Conservation (phyloP, 108 stramenopile genomes). For the Schizochytrium sp. region DNA sequence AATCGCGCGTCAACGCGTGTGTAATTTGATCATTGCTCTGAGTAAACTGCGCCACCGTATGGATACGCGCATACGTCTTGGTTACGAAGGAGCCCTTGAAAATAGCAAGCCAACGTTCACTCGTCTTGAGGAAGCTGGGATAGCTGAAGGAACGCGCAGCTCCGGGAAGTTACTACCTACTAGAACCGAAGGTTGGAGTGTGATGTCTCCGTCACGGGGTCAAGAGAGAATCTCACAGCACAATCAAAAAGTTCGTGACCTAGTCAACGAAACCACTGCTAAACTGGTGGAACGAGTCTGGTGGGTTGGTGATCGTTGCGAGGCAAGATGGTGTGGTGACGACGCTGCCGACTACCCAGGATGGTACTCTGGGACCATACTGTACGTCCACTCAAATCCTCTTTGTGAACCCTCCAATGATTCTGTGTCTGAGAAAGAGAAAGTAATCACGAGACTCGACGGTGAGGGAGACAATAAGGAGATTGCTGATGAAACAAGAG, state of each 20-base stretch:
- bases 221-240: background rate
- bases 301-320: slow-evolving; percentile 58
- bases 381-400: slow-evolving; percentile 10
- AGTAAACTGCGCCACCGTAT: slow-evolving; percentile 50
- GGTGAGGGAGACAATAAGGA: background rate
- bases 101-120: background rate
- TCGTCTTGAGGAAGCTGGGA: background rate
- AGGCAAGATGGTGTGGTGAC: slow-evolving; percentile 48
- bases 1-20: slow-evolving; percentile 38
- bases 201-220: background rate
- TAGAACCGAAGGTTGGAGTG: background rate
- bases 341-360: slow-evolving; percentile 38
- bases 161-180: background rate
- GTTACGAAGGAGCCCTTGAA: slow-evolving; percentile 13
- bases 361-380: slow-evolving; percentile 45
- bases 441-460: background rate
- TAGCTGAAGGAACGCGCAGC: background rate
- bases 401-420: background rate
- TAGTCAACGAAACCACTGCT: slow-evolving; percentile 6
- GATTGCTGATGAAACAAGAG: background rate
- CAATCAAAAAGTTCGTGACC: background rate
- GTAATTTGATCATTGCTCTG: slow-evolving; percentile 40
- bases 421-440: background rate
- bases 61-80: slow-evolving; percentile 34
- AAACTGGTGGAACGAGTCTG: slow-evolving; percentile 31